Percentiles rank a stretch among this genome's conserved stretches.
Conservation (phyloP, 257 asterid species). For the Solanum tarapatanum region DNA sequence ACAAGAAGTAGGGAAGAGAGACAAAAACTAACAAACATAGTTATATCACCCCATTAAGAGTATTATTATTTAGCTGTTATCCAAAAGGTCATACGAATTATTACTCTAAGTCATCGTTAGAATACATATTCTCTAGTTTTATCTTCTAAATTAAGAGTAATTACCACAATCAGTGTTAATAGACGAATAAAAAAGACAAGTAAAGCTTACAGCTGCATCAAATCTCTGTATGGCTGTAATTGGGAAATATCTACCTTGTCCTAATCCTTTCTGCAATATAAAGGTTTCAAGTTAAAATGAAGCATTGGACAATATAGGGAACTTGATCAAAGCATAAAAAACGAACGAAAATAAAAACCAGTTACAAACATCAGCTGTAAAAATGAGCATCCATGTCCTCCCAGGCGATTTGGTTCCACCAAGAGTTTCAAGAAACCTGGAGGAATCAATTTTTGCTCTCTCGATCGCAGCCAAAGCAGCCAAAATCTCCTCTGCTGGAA, state of each 20-base stretch:
- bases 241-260: constrained; percentile 72
- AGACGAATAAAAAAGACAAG: neutral
- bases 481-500: constrained; percentile 42
- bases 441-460: constrained; percentile 74
- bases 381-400: constrained; percentile 92
- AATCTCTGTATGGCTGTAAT: constrained; percentile 94
- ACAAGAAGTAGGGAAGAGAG: neutral
- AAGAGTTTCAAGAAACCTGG: constrained; percentile 57
- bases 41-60: neutral
- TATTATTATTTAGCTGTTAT: neutral
- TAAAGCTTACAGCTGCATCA: constrained; percentile 77
- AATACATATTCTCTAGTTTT: neutral
- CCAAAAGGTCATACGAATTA: neutral
- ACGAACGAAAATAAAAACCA: neutral
- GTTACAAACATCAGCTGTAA: constrained; percentile 64
- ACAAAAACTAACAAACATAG: neutral
- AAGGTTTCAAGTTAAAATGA: neutral
- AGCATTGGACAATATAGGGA: neutral
- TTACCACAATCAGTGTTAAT: neutral
- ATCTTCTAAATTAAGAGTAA: neutral
- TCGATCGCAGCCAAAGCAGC: constrained; percentile 71
- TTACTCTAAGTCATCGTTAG: neutral
- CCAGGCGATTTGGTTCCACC: constrained; percentile 94
- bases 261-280: constrained; percentile 43
- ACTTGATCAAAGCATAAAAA: neutral